These are phyloP conservation scores for Phyllostachys edulis DNA, from an alignment of 176 grass and related monocot species.

Conservation along the genomic window DNA sequence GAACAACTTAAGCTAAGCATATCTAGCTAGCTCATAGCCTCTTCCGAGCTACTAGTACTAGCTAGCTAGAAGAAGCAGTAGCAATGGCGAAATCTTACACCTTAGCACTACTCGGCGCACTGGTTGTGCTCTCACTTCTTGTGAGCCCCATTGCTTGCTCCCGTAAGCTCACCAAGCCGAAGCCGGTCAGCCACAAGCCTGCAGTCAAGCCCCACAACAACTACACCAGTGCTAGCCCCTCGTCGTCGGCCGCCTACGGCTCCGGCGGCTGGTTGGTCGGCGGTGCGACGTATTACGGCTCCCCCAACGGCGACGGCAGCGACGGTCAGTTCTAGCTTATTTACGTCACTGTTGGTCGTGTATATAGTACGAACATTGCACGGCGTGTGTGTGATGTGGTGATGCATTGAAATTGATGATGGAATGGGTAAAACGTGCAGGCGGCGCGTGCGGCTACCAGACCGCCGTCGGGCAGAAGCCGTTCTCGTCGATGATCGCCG, in stretches of 20 bases:
- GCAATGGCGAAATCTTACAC: slow-evolving; percentile 44
- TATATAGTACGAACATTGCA: not conserved
- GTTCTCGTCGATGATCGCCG: slow-evolving; percentile 67
- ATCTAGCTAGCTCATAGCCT: not conserved
- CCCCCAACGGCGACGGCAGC: slow-evolving; percentile 69
- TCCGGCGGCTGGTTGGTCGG: slow-evolving; percentile 50
- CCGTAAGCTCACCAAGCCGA: slow-evolving; percentile 32
- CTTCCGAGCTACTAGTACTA: not conserved
- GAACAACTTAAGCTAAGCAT: slow-evolving; percentile 33
- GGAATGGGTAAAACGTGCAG: slow-evolving; percentile 27
- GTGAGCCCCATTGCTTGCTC: slow-evolving; percentile 50
- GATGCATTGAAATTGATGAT: not conserved
- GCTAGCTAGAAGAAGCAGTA: not conserved
- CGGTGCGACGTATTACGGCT: slow-evolving; percentile 81
- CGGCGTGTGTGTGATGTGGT: not conserved
- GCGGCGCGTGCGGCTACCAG: slow-evolving; percentile 86
- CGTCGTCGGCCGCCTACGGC: slow-evolving; percentile 15
- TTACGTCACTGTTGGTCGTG: not conserved
- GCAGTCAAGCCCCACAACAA: slow-evolving; percentile 8
- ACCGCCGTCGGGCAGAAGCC: slow-evolving; percentile 54
- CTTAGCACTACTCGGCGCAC: not conserved
- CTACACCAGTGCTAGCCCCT: slow-evolving; percentile 19
- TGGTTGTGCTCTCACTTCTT: slow-evolving; percentile 38
- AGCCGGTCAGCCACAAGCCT: not conserved
- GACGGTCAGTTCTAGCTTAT: slow-evolving; percentile 47